A percentile compares a stretch with the other conserved stretches of the same genome.
These are phyloP conservation scores for Phialophora chinensis DNA, from an alignment of 2,329 filamentous ascomycete genomes.

Conservation along the genomic window DNA sequence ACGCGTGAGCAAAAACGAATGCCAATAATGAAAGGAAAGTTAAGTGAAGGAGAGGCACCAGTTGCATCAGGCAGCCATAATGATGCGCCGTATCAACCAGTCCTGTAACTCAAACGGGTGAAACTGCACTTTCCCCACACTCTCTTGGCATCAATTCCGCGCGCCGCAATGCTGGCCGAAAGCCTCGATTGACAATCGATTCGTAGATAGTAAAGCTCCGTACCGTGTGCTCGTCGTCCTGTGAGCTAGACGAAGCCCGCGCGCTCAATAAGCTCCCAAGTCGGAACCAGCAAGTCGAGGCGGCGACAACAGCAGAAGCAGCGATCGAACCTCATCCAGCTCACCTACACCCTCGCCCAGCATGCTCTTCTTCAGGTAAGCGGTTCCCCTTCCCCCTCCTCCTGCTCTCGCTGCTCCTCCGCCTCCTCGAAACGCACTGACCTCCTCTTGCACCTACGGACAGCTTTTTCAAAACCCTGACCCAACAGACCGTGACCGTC, in stretches of 20 bases:
- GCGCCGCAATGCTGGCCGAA: neutral
- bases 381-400: neutral
- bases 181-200: neutral
- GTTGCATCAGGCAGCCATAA: neutral
- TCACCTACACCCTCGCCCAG: neutral
- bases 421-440: neutral
- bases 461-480: constrained; percentile 94
- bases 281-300: neutral
- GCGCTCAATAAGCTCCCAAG: neutral
- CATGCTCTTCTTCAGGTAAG: constrained; percentile 37
- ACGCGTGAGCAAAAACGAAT: neutral
- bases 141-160: constrained; percentile 16
- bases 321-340: neutral
- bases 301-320: neutral
- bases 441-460: neutral
- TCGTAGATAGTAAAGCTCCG: neutral
- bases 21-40: neutral
- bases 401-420: neutral
- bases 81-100: neutral
- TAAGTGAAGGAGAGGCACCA: neutral
- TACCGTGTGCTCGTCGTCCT: neutral
- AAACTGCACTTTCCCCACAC: neutral
- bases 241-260: neutral
- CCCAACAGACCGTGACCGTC: constrained; percentile 95
- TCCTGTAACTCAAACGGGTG: neutral